phyloP scores from a whole-genome alignment of 441 rosid genomes.

The Euphorbia celastroides region DNA sequence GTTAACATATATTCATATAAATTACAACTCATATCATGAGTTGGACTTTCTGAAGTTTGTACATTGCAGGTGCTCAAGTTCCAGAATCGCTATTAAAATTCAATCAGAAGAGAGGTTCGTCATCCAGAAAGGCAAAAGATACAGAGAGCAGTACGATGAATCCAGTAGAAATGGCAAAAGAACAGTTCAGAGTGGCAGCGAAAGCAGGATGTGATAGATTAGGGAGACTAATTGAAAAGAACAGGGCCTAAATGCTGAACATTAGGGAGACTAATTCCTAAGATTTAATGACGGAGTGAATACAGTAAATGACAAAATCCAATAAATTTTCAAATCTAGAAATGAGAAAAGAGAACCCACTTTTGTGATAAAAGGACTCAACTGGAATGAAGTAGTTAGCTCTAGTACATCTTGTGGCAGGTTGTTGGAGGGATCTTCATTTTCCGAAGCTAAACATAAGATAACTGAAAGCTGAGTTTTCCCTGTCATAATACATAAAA shows the following conservation, averaged over 20 bases:
- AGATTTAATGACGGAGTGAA: background rate
- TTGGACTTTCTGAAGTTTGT: background rate
- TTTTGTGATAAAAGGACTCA: slow-evolving; percentile 74
- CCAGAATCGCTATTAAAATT: slow-evolving; percentile 54
- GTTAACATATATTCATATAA: background rate
- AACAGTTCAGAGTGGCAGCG: slow-evolving; percentile 70
- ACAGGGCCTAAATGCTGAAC: too few relatives aligned
- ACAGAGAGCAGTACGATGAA: slow-evolving; percentile 20
- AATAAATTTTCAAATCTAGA: background rate
- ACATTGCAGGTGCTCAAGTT: slow-evolving; percentile 59
- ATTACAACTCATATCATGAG: slow-evolving; percentile 2
- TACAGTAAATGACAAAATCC: background rate
- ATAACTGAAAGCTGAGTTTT: slow-evolving; percentile 51
- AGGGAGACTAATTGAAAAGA: too few relatives aligned
- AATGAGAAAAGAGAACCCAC: slow-evolving; percentile 43
- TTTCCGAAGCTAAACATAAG: slow-evolving; percentile 54
- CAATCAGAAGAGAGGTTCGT: slow-evolving; percentile 27
- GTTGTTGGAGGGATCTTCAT: slow-evolving; percentile 26
- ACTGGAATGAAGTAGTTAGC: slow-evolving; percentile 51
- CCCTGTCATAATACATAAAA: slow-evolving; percentile 34
- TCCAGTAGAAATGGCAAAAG: slow-evolving; percentile 62
- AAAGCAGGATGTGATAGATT: slow-evolving; percentile 66
- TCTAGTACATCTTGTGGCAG: slow-evolving; percentile 48
- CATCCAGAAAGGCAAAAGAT: slow-evolving; percentile 35
- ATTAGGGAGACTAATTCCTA: too few relatives aligned